Base-by-base conservation (phyloP, 345 rosid species). In the Boechera stricta region DNA sequence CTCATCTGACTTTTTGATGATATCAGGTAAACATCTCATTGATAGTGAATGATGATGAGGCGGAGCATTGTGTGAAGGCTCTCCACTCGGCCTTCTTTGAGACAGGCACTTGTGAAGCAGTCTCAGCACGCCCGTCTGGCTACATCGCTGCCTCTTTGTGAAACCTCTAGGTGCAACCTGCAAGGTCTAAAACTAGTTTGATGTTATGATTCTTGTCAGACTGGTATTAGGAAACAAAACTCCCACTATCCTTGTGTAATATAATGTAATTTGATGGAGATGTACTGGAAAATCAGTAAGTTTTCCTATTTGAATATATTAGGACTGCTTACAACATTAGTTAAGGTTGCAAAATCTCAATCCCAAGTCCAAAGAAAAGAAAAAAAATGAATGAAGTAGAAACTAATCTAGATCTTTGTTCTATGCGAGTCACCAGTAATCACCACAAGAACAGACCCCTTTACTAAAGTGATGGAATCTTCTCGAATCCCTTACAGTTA, bases 71-170 rank as follows among this genome's bases (percentile, higher is more conserved):
- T 65, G 98, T 94, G 41, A 84, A 87, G 75, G 86, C 96, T 69
- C 91, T 94, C 66, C 98, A 94, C 71, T 31, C 82, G 15, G 72
- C 89, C n/a, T 94, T 94, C 86, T 91, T 94, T n/a, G 91, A 91
- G 64, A 71, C 67, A 11, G 68, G 32, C 15, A n/a, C 13, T 48
- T 18, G 31, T 21, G 55, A 70, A 56, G 28, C 13, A 8, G 32
- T 15, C 12, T 39, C 31, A 58, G 54, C 57, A 47, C 10, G 13
- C 11, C 39, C 44, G 5, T 16, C 69, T 52, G 38, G 61, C 63
- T 41, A 41, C 54, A 39, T 61, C 10, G 31, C 33, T 63, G 77
- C 77, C 52, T 52, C 38, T 24, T 52, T 52, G 32, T 13, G 57
- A 45, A 64, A 55, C 57, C 45, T 64, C 47, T 18, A 12, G 28